Evolutionary conservation across 202 grass and related monocot species (phyloP).

Genomic region (Zoysia matrella): DNA sequence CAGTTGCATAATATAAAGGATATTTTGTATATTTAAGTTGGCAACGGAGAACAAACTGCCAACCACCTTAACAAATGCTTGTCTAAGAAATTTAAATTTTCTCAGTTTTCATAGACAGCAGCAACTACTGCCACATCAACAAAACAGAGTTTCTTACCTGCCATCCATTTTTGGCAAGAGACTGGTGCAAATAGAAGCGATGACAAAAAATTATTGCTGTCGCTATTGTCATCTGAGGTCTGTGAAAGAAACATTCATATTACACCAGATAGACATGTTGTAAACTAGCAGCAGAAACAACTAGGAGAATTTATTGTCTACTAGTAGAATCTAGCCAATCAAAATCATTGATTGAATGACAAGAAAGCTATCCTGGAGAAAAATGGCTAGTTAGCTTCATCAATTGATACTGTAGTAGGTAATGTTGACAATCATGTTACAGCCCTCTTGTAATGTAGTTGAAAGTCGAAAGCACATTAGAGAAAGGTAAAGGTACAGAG

Average conservation of each 20-base stretch:
- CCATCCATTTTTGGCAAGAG: conserved; percentile 87
- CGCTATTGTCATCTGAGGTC: conserved; percentile 69
- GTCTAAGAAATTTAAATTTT: conserved; percentile 13
- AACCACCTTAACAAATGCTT: conserved; percentile 13
- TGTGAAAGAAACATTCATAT: conserved; percentile 24
- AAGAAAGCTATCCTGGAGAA: background rate
- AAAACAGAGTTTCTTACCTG: conserved; percentile 61
- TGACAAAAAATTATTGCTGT: conserved; percentile 78
- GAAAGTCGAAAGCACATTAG: conserved; percentile 22
- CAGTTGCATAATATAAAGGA: background rate
- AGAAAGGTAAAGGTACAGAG: conserved; percentile 3
- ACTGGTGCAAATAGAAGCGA: conserved; percentile 86
- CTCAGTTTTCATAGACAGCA: conserved; percentile 3
- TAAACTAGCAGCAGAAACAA: conserved; percentile 22
- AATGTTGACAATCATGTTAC: conserved; percentile 24
- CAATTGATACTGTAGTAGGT: background rate
- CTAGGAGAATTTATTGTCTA: conserved; percentile 17
- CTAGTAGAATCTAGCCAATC: background rate
- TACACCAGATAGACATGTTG: conserved; percentile 13
- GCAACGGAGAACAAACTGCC: conserved; percentile 14
- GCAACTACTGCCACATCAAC: background rate
- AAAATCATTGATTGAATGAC: conserved; percentile 15
- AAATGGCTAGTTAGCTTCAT: background rate
- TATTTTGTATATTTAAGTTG: conserved; percentile 13
- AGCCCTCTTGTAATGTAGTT: background rate